These are phyloP conservation scores for Antrodiella citrinella DNA, from an alignment of 768 basidiomycete species.

Conservation along the genomic window DNA sequence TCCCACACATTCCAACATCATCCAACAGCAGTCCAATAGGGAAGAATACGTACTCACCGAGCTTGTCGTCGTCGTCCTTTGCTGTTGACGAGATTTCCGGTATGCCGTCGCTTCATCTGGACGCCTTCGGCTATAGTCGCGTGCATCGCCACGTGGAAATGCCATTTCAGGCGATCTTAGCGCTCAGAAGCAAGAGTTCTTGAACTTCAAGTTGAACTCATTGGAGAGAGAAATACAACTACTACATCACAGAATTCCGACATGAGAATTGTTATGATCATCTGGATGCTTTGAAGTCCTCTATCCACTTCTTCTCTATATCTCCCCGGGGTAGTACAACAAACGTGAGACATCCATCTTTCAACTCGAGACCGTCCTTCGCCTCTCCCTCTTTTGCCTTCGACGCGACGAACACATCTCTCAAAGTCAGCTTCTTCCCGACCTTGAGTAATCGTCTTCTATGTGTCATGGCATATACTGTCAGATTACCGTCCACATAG, in stretches of 20 bases:
- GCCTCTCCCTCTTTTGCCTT: conserved; percentile 50
- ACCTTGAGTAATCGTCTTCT: conserved; percentile 78
- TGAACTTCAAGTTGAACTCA: too few relatives aligned
- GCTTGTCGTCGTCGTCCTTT: conserved; percentile 52
- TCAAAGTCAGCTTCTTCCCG: conserved; percentile 82
- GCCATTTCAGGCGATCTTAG: not conserved
- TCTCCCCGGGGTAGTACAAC: conserved; percentile 71
- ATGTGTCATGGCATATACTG: conserved; percentile 78
- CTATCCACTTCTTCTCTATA: conserved; percentile 78
- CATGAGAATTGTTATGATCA: not conserved
- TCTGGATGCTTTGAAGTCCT: conserved; percentile 59
- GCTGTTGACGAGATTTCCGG: conserved; percentile 10
- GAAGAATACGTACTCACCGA: conserved; percentile 50
- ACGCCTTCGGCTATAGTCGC: not conserved
- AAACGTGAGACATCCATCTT: conserved; percentile 75
- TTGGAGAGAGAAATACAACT: not conserved
- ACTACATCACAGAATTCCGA: not conserved
- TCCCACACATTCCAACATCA: conserved; percentile 13
- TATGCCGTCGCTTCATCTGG: not conserved
- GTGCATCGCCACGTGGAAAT: not conserved
- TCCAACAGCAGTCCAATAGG: conserved; percentile 17
- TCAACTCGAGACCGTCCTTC: conserved; percentile 76
- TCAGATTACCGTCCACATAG: conserved; percentile 56
- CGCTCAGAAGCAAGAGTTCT: not conserved
- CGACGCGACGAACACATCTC: conserved; percentile 63